Evolutionary conservation across 2,329 filamentous ascomycete genomes (phyloP).

Genomic region (Colletotrichum salicis): DNA sequence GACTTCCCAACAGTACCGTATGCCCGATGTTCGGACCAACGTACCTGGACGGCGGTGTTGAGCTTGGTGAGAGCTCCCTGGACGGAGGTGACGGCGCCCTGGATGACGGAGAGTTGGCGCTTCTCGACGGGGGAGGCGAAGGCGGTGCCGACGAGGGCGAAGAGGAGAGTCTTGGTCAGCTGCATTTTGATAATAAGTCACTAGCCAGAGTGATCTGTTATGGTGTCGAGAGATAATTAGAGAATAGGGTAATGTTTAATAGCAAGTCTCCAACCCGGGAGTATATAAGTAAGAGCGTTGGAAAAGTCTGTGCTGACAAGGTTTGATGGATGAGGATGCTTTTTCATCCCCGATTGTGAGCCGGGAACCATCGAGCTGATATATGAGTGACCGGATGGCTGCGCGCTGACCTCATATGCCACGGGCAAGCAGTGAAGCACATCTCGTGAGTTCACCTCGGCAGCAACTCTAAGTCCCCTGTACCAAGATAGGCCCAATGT

Average conservation of each 20-base stretch:
- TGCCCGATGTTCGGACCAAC: neutral
- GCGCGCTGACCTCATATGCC: conserved; percentile 7
- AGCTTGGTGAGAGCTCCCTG: conserved; percentile 69
- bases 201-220: conserved; percentile 29
- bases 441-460: conserved; percentile 26
- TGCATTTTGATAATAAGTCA: conserved; percentile 30
- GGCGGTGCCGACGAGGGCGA: conserved; percentile 29
- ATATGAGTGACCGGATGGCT: conserved; percentile 13
- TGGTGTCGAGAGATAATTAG: neutral
- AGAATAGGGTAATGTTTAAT: neutral
- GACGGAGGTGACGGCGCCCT: conserved; percentile 67
- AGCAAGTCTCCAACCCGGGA: conserved; percentile 19
- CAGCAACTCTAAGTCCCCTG: conserved; percentile 13
- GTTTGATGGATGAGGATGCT: conserved; percentile 5
- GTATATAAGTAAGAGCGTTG: conserved; percentile 19
- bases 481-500: neutral
- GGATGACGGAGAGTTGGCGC: conserved; percentile 64
- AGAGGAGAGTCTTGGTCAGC: conserved; percentile 30
- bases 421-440: neutral
- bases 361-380: conserved; percentile 26
- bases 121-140: conserved; percentile 28
- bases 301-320: conserved; percentile 21
- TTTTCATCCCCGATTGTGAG: neutral
- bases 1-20: neutral
- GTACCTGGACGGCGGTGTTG: conserved; percentile 40